These are phyloP conservation scores for Curvularia lunata DNA, from an alignment of 2,329 filamentous ascomycete species.

Conservation along the genomic window DNA sequence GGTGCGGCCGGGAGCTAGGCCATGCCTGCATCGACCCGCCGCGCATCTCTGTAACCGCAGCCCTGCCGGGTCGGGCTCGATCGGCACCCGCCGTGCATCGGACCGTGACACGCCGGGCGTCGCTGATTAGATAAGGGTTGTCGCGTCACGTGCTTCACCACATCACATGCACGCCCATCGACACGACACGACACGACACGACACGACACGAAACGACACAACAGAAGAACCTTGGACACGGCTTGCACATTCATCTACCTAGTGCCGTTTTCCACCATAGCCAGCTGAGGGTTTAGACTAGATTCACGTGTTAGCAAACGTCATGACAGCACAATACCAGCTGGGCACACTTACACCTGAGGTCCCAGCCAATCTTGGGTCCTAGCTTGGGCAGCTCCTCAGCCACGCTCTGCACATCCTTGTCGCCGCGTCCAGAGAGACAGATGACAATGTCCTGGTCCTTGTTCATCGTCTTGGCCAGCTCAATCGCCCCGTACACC, in stretches of 20 bases:
- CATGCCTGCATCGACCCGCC: slow-evolving; percentile 12
- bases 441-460: slow-evolving; percentile 93
- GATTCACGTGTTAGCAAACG: slow-evolving; percentile 25
- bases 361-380: slow-evolving; percentile 80
- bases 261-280: neutral
- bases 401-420: slow-evolving; percentile 97
- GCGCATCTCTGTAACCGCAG: slow-evolving; percentile 11
- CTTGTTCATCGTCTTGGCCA: slow-evolving; percentile 91
- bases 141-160: neutral
- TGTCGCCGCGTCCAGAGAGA: slow-evolving; percentile 90
- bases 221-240: neutral
- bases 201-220: too few relatives aligned
- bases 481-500: slow-evolving; percentile 83
- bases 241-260: neutral
- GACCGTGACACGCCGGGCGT: slow-evolving; percentile 13
- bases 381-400: slow-evolving; percentile 90
- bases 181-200: too few relatives aligned
- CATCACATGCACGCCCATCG: too few relatives aligned
- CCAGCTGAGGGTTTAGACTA: slow-evolving; percentile 30
- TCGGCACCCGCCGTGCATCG: slow-evolving; percentile 4
- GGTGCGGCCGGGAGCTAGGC: slow-evolving; percentile 5
- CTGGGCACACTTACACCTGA: slow-evolving; percentile 55
- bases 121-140: neutral
- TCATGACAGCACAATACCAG: neutral
- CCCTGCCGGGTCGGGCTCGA: slow-evolving; percentile 9